Evolutionary conservation across 495 filamentous ascomycete species (phyloP), one percentile per base, ranked within the genome.

Genomic region (Penicillium angulare): DNA sequence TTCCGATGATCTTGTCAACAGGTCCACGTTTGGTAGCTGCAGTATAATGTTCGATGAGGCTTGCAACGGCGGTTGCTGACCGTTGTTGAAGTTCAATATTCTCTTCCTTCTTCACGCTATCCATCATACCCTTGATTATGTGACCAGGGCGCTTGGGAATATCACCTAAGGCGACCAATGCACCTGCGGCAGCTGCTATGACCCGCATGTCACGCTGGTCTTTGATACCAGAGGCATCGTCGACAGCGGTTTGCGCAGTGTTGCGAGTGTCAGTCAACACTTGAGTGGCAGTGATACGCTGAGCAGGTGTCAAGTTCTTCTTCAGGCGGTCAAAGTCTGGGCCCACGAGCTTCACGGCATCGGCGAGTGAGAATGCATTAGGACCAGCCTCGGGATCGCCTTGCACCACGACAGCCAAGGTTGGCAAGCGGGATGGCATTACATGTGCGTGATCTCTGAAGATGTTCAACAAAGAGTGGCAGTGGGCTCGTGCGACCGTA

Each of bases 101-200:
- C 59, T 97, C 92, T 68, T 98, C 93, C 24, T 83, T 81, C 73
- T 97, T 97, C 65, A 97, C 83, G 63, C 92, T 97, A 58, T 98
- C 93, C 92, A 97, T 98, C 68, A 97, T 88, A 16, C 83, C 86
- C 70, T 95, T 96, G 71, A 98, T 97, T 15, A 95, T 83, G 27
- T 83, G 78, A 44, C 85, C 87, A 12, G 93, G 89, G 62, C 93
- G 96, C 78, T 95, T 97, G 3, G 95, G 92, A 3, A 95, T 76
- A 21, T 88, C 78, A 24, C 83, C 82, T 64, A 96, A 81, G n/a
- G 89, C 87, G 27, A 97, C 85, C 49, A 96, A 66, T 3, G 93
- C 95, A 44, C 86, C 86, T 12, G 95, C 89, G 22, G 89, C 91
- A 18, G 92, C 88, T 15, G 95, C 88, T 59, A 82, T 76, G 60